These are phyloP conservation scores for Stagonosporopsis tanaceti DNA, from an alignment of 2,329 filamentous ascomycete species.

Conservation along the genomic window DNA sequence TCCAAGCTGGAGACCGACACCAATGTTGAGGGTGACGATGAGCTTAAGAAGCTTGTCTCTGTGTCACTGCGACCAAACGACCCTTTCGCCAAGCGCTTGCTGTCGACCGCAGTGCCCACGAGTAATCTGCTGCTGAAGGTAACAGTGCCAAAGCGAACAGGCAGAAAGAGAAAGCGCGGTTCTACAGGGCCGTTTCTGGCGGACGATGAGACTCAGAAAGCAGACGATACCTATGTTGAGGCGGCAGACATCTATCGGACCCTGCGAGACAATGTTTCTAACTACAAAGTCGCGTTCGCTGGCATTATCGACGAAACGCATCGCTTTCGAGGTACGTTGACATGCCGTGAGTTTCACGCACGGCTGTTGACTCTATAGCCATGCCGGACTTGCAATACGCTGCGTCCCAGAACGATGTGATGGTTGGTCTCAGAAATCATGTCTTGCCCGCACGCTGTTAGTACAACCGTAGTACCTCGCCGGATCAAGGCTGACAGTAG, in stretches of 20 bases:
- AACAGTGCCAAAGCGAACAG: slow-evolving; percentile 85
- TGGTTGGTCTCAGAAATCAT: slow-evolving; percentile 73
- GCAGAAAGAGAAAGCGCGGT: slow-evolving; percentile 85
- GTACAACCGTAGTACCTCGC: slow-evolving; percentile 20
- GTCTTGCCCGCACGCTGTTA: slow-evolving; percentile 76
- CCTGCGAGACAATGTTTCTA: slow-evolving; percentile 73
- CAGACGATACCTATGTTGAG: slow-evolving; percentile 22
- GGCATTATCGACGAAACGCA: slow-evolving; percentile 81
- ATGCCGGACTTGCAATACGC: slow-evolving; percentile 89
- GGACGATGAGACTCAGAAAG: slow-evolving; percentile 40
- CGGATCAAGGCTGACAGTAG: background rate
- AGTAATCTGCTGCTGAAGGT: slow-evolving; percentile 89
- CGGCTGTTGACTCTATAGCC: slow-evolving; percentile 51
- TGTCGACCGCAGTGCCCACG: slow-evolving; percentile 77
- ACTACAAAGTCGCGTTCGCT: slow-evolving; percentile 73
- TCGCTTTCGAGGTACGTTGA: slow-evolving; percentile 75
- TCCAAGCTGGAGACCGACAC: slow-evolving; percentile 35
- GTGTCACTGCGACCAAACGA: slow-evolving; percentile 84
- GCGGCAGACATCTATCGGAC: slow-evolving; percentile 63
- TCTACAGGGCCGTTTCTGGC: slow-evolving; percentile 67
- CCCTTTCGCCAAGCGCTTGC: slow-evolving; percentile 77
- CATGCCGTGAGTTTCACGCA: background rate
- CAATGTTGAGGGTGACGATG: slow-evolving; percentile 37
- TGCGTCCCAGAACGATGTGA: slow-evolving; percentile 71
- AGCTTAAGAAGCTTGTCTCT: slow-evolving; percentile 62